Evolutionary conservation across 2,329 filamentous ascomycete species (phyloP).

Genomic region (Botrytis hyacinthi): DNA sequence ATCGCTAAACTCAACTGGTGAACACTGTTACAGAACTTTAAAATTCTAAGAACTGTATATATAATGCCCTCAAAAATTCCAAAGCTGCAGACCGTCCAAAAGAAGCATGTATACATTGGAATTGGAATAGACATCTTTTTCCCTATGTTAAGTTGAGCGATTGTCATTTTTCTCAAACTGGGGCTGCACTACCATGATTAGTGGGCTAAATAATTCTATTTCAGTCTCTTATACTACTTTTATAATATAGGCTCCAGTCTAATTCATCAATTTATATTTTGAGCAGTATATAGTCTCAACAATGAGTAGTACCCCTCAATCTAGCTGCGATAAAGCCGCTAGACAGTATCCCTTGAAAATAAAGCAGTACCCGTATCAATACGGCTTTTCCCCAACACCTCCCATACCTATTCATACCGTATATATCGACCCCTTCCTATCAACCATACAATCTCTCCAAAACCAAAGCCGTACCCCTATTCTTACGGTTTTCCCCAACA

Average conservation of each 20-base stretch:
- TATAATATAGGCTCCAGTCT: rapidly evolving
- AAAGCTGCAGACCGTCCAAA: rapidly evolving
- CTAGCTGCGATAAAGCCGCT: background rate
- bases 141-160: too few species aligned
- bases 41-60: rapidly evolving
- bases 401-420: background rate
- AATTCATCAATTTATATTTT: rapidly evolving
- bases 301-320: background rate
- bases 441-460: background rate
- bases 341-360: rapidly evolving
- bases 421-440: rapidly evolving
- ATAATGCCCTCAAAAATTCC: background rate
- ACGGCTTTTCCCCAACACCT: rapidly evolving
- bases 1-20: rapidly evolving
- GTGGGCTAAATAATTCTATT: rapidly evolving
- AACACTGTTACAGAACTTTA: rapidly evolving
- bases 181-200: rapidly evolving
- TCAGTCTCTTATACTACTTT: too few species aligned
- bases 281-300: background rate
- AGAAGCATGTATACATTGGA: too few species aligned
- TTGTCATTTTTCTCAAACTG: too few species aligned
- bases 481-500: background rate
- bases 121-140: too few species aligned
- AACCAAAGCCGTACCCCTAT: background rate
- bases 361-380: background rate